These are phyloP conservation scores for Hyaloscypha bicolor DNA, from an alignment of 495 filamentous ascomycete genomes.

Conservation along the genomic window DNA sequence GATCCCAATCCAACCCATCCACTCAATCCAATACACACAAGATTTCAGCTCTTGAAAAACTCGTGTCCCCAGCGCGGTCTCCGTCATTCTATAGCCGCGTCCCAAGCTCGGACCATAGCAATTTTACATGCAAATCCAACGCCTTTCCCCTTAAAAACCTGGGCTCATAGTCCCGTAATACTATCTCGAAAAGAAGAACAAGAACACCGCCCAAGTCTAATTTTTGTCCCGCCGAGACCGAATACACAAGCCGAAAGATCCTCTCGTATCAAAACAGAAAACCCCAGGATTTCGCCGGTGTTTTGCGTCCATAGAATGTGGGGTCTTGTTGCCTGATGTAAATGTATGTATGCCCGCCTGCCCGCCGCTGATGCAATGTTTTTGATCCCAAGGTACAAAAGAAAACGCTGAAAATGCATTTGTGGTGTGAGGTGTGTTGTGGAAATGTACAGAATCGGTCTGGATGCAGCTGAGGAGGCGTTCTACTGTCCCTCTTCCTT, in stretches of 20 bases:
- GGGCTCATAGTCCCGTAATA: background rate
- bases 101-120: background rate
- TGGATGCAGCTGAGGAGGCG: background rate
- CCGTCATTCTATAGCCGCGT: background rate
- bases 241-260: background rate
- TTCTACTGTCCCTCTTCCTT: slow-evolving; percentile 4
- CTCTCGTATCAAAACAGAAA: slow-evolving; percentile 1
- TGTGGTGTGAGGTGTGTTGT: background rate
- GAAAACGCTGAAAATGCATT: slow-evolving; percentile 8
- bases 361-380: slow-evolving; percentile 6
- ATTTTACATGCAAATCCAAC: background rate
- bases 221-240: background rate
- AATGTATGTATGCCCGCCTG: slow-evolving; percentile 6
- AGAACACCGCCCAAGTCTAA: slow-evolving; percentile 17
- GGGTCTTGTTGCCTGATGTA: background rate
- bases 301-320: background rate
- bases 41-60: slow-evolving; percentile 32
- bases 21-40: slow-evolving; percentile 25
- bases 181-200: slow-evolving; percentile 1
- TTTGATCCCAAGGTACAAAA: background rate
- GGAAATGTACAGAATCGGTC: slow-evolving; percentile 14
- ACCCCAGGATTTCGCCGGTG: background rate
- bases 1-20: background rate
- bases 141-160: background rate
- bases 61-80: slow-evolving; percentile 17